These are phyloP conservation scores for Tuber microsphaerosporum DNA, from an alignment of 495 filamentous ascomycete species.

Conservation along the genomic window DNA sequence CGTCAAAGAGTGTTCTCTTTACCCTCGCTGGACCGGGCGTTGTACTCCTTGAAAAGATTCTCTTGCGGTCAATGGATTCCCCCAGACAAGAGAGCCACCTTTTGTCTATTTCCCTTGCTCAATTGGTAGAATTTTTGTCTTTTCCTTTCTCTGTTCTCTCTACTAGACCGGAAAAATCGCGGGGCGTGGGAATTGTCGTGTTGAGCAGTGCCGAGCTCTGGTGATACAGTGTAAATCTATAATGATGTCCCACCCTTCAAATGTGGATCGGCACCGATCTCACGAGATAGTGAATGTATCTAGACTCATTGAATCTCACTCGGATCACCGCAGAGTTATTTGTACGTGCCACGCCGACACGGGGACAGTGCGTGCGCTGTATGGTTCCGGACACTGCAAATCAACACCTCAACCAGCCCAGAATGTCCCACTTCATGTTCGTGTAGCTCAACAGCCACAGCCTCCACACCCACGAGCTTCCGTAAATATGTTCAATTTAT, in stretches of 20 bases:
- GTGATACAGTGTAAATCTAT: background rate
- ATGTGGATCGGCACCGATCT: background rate
- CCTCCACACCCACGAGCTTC: no score
- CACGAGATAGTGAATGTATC: background rate
- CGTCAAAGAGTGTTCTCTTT: conserved; percentile 80
- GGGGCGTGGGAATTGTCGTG: background rate
- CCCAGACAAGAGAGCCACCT: background rate
- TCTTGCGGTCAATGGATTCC: background rate
- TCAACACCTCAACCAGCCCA: no score
- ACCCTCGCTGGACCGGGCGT: conserved; percentile 87
- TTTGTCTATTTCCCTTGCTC: background rate
- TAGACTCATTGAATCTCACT: background rate
- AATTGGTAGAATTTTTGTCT: background rate
- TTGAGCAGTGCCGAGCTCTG: background rate
- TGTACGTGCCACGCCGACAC: background rate
- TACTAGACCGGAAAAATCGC: background rate
- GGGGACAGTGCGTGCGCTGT: background rate
- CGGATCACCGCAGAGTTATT: background rate
- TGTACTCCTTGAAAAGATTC: conserved; percentile 67
- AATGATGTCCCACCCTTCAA: background rate
- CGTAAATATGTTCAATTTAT: no score
- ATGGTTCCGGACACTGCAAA: no score
- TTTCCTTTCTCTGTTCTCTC: background rate
- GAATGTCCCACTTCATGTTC: no score
- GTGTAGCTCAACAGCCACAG: no score